Evolutionary conservation across 305 asterid species (phyloP).

Genomic region (Fraxinus paxiana): DNA sequence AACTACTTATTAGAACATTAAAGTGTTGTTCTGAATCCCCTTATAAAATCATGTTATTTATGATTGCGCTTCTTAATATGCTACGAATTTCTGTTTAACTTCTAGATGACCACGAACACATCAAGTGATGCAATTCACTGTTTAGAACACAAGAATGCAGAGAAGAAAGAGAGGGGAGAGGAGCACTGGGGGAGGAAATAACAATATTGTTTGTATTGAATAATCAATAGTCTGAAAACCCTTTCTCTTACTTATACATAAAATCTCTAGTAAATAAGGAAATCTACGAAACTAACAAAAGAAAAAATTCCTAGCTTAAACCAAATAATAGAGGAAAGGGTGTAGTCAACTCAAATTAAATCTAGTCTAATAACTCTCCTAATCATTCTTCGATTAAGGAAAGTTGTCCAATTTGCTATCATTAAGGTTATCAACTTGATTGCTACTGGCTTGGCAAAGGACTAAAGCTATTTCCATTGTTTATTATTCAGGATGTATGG

Average conservation of each 20-base stretch:
- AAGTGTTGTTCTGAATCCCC: not conserved
- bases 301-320: not conserved
- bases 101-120: conserved; percentile 5
- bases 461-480: not conserved
- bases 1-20: not conserved
- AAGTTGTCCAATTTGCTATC: not conserved
- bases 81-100: not conserved
- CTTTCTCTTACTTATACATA: not conserved
- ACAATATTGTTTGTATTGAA: not conserved
- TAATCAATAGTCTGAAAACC: not conserved
- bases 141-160: not conserved
- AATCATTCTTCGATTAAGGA: not conserved
- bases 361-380: not conserved
- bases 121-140: not conserved
- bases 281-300: not conserved
- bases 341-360: not conserved
- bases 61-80: conserved; percentile 10
- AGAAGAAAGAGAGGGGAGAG: not conserved
- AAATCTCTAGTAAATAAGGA: not conserved
- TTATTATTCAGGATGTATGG: not conserved
- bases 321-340: not conserved
- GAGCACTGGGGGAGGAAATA: not conserved
- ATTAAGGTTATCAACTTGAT: not conserved
- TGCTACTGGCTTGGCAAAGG: not conserved
- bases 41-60: not conserved